Evolutionary conservation across 768 basidiomycete species (phyloP).

Genomic region (Naematelia encephala): DNA sequence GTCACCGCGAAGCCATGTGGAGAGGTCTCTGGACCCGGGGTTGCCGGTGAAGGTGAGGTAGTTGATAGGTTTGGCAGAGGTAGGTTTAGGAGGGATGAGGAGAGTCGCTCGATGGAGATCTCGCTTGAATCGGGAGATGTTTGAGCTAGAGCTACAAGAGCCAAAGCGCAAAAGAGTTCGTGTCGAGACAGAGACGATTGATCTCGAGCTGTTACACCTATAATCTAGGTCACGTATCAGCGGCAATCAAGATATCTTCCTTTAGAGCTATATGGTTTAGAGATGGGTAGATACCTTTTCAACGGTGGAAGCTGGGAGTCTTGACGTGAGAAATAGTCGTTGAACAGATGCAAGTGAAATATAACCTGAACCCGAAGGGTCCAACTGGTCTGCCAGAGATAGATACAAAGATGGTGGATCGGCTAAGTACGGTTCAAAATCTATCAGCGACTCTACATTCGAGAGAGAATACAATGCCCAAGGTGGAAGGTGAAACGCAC

Average conservation of each 20-base stretch:
- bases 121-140: conserved; percentile 16
- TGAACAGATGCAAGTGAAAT: conserved; percentile 78
- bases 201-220: conserved; percentile 59
- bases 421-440: conserved; percentile 57
- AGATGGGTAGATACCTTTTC: conserved; percentile 61
- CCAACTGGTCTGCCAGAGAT: conserved; percentile 68
- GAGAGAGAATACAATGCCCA: background rate
- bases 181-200: conserved; percentile 65
- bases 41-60: conserved; percentile 4
- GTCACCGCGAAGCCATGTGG: conserved; percentile 1
- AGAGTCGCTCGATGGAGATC: conserved; percentile 34
- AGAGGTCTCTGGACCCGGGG: background rate
- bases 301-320: conserved; percentile 73
- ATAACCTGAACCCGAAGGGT: conserved; percentile 68
- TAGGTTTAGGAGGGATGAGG: conserved; percentile 24
- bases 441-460: background rate
- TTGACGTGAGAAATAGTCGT: conserved; percentile 71
- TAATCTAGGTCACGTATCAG: conserved; percentile 65
- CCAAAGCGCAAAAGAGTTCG: conserved; percentile 88
- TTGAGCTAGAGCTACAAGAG: conserved; percentile 82
- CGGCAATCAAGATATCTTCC: background rate
- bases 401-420: conserved; percentile 75
- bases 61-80: conserved; percentile 25
- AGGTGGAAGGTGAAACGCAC: conserved; percentile 5
- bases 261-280: background rate